A percentile compares a stretch with the other conserved stretches of the same genome.
These are phyloP conservation scores for Drechslerella dactyloides DNA, from an alignment of 2,329 filamentous ascomycete species.

Conservation along the genomic window DNA sequence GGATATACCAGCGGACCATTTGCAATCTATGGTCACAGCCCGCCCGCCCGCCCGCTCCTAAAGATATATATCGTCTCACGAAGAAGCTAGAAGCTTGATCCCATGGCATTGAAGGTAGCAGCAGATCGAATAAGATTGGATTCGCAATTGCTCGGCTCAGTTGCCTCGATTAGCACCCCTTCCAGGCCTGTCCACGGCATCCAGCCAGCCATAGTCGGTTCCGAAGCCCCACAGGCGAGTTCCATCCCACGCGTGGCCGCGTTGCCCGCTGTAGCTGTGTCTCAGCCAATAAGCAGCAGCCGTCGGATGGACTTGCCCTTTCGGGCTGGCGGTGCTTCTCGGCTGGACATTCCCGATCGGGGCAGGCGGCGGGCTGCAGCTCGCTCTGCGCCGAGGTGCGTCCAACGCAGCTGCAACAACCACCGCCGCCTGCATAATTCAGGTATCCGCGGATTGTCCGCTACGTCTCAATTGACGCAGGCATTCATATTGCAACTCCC, in stretches of 20 bases:
- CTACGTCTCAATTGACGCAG: too few relatives aligned
- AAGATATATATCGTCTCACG: too few relatives aligned
- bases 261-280: not conserved
- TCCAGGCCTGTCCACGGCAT: not conserved
- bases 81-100: too few relatives aligned
- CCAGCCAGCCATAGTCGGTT: not conserved
- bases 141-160: not conserved
- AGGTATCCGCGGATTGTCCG: not conserved
- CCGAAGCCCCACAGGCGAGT: not conserved
- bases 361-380: slow-evolving; percentile 8
- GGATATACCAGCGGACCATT: too few relatives aligned
- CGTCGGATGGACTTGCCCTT: slow-evolving; percentile 24
- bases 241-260: too few relatives aligned
- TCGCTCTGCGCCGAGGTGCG: not conserved
- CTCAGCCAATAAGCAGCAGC: not conserved
- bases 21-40: too few relatives aligned
- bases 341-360: slow-evolving; percentile 32
- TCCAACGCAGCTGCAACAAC: not conserved
- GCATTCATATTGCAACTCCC: too few relatives aligned
- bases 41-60: too few relatives aligned
- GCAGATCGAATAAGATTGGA: not conserved
- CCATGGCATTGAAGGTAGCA: too few relatives aligned
- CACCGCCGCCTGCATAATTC: not conserved
- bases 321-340: slow-evolving; percentile 25
- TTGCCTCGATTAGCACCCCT: not conserved